Base-by-base conservation (phyloP, 805 yeast species). In the Scheffersomyces lignosus region DNA sequence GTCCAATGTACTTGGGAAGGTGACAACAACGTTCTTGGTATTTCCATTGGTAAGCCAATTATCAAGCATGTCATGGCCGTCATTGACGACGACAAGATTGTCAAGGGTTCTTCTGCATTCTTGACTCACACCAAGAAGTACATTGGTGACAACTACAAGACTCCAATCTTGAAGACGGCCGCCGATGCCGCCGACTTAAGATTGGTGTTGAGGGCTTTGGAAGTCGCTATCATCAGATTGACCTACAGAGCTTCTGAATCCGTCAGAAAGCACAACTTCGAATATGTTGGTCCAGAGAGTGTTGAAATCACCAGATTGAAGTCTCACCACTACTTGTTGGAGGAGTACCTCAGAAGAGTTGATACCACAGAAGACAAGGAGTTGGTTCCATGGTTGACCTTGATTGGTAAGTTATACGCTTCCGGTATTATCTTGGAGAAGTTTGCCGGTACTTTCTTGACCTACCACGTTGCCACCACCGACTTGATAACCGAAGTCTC, bases 1-100 rank as follows among this genome's bases (percentile, higher is more conserved):
- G 96, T 90, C 27, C 96, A 90, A 67, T 89, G 96, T 64, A 90
- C 97, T 14, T 90, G 97, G 97, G 97, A 90, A 70, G 97, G 97
- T 62, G 97, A 90, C 63, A 90, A 90, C 70, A 89, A 81, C 54
- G 83, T 90, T 29, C 72, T 90, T 46, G 85, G 89, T 2, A 79
- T 87, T 62, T 82, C 88, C 36, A 78, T 88, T 41, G 97, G 96
- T 40, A 81, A 91, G 60, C 79, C 93, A 17, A 70, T 83, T 27
- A 68, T 81, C 45, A 83, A 77, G 59, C 63, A 67, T 40, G 71
- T 72, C 17, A 55, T 66, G 34, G 51, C 54, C 5, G 49, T 61
- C 4, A 45, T 65, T 24, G 36, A 39, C 36, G 59, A 65, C 37
- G 77, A 75, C 39, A 68, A 71, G 51, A 51, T 48, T 26, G 70